Base-by-base conservation (phyloP, 2,329 filamentous ascomycete species). In the Colletotrichum phormii region DNA sequence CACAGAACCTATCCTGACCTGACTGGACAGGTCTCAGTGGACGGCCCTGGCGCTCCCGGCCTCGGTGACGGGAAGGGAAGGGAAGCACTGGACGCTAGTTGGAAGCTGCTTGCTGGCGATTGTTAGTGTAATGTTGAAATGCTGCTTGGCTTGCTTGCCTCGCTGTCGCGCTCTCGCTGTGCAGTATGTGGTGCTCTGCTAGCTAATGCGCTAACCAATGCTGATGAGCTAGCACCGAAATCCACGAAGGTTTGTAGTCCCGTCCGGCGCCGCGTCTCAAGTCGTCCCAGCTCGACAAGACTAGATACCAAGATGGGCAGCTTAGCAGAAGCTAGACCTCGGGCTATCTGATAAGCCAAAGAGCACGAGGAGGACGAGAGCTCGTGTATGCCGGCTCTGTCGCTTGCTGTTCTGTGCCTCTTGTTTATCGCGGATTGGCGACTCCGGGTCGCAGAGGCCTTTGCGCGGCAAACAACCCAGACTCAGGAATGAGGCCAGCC, bases 61-160 rank as follows among this genome's bases (percentile, higher is more conserved):
- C 58, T 46, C 37, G 37, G 35, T 46, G 58, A 51, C 42, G 42
- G 60, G 60, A 62, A 62, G 60, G 42, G 58, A 51, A n/a, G 42
- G 60, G 42, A 51, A 62, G 60, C 60, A 62, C 60, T 51, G 42
- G 42, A 29, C 59, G 31, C 59, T 46, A 51, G 5, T 46, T 51
- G 59, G 59, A 62, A 33, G 26, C 37, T 42, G 37, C 37, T 42
- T 42, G 15, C 2, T 42, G 37, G 37, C 37, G 37, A 13, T 15
- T 42, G 37, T 42, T 42, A 42, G 37, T 42, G 26, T 29, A 29
- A 4, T 42, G 37, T 15, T 42, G 37, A 7, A 7, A 42, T 42
- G 37, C 37, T 42, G 15, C 13, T 42, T 42, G 37, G 37, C 37
- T 33, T 31, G 42, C 42, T 62, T n/a, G 42, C 31, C 26, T 46